Conservation (phyloP, 1,139 yeast genomes). For the Yarrowia galli region DNA sequence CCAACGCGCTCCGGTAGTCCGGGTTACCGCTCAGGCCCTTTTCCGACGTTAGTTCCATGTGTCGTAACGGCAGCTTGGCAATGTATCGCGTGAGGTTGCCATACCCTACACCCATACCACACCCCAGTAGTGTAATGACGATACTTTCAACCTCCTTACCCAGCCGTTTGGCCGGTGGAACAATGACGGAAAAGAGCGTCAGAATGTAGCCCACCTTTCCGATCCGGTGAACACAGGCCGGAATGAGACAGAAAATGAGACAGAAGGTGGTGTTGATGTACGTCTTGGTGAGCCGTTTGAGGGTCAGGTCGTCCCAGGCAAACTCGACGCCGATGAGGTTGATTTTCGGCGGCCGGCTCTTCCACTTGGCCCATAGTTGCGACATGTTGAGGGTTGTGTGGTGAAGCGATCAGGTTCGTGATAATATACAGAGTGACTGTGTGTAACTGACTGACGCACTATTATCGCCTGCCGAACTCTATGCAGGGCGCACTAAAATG, state of each 20-base stretch:
- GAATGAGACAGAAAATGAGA: conserved; percentile 31
- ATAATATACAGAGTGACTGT: background rate
- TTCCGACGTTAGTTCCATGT: background rate
- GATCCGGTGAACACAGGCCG: conserved; percentile 14
- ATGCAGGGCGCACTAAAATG: background rate
- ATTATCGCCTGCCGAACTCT: conserved; percentile 15
- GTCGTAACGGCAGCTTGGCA: conserved; percentile 13
- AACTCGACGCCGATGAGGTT: conserved; percentile 14
- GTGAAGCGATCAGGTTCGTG: background rate
- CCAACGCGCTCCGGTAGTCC: conserved; percentile 52
- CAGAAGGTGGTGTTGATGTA: conserved; percentile 15
- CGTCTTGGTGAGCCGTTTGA: conserved; percentile 28
- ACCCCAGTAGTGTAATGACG: conserved; percentile 10
- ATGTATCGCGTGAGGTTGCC: conserved; percentile 20
- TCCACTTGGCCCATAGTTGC: conserved; percentile 30
- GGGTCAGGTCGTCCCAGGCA: conserved; percentile 23
- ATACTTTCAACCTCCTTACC: conserved; percentile 30
- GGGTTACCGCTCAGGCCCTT: conserved; percentile 40
- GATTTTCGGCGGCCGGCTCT: conserved; percentile 31
- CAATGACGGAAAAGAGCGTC: conserved; percentile 26
- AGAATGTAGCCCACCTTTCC: conserved; percentile 30
- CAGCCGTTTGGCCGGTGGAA: conserved; percentile 30
- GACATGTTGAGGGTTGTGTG: conserved; percentile 2
- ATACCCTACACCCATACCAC: conserved; percentile 11
- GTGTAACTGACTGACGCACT: background rate